Evolutionary conservation across 768 basidiomycete species (phyloP).

Genomic region (Phylloporus sp.): DNA sequence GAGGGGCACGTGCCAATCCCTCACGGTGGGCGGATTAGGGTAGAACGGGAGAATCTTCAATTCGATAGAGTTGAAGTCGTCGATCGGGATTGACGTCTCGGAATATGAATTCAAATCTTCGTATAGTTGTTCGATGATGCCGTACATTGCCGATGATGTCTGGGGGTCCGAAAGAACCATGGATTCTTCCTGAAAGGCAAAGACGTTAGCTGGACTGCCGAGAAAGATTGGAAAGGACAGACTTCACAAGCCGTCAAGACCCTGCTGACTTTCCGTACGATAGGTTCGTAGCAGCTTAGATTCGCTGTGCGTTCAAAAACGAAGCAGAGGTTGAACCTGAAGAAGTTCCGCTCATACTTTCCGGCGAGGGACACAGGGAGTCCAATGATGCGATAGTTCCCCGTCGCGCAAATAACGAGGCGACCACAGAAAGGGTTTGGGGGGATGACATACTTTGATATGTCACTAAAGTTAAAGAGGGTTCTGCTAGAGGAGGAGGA

Average conservation of each 20-base stretch:
- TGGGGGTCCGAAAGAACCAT: slow-evolving; percentile 74
- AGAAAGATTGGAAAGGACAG: slow-evolving; percentile 22
- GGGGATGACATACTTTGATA: slow-evolving; percentile 93
- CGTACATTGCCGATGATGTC: slow-evolving; percentile 62
- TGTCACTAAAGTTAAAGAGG: slow-evolving; percentile 85
- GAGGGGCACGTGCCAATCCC: slow-evolving; percentile 95
- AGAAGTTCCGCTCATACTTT: slow-evolving; percentile 80
- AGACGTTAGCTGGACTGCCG: background rate
- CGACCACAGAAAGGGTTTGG: slow-evolving; percentile 79
- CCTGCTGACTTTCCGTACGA: slow-evolving; percentile 91
- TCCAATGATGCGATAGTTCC: slow-evolving; percentile 81
- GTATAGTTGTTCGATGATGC: slow-evolving; percentile 92
- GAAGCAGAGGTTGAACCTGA: slow-evolving; percentile 93
- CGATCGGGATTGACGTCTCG: slow-evolving; percentile 88
- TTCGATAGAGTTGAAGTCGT: slow-evolving; percentile 91
- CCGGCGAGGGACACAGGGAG: slow-evolving; percentile 80
- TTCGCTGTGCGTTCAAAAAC: slow-evolving; percentile 91
- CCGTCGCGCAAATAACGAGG: slow-evolving; percentile 81
- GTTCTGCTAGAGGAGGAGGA: slow-evolving; percentile 45
- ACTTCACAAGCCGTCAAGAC: slow-evolving; percentile 90
- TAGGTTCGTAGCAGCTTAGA: slow-evolving; percentile 91
- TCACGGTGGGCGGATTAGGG: slow-evolving; percentile 84
- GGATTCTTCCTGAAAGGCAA: slow-evolving; percentile 70
- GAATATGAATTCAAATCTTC: slow-evolving; percentile 97
- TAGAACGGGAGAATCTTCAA: slow-evolving; percentile 96